Conservation (phyloP, 345 rosid genomes). For the Pistacia atlantica region DNA sequence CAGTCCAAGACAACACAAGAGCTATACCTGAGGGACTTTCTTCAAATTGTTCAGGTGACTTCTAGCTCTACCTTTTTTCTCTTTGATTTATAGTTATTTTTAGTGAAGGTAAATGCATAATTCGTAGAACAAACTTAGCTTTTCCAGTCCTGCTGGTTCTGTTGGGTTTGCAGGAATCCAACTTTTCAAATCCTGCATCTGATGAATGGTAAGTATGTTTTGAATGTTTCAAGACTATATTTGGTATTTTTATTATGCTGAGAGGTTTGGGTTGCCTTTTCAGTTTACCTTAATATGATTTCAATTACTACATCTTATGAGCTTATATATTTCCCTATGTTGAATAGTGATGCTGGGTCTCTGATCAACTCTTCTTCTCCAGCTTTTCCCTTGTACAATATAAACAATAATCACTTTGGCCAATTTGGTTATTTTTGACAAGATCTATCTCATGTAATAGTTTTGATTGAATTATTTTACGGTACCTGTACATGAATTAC, state of each 20-base stretch:
- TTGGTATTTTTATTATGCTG: neutral
- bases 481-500: neutral
- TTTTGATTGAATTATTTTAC: neutral
- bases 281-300: neutral
- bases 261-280: neutral
- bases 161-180: neutral
- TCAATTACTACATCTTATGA: neutral
- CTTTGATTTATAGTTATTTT: conserved; percentile 27
- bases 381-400: neutral
- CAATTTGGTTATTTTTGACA: neutral
- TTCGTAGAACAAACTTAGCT: neutral
- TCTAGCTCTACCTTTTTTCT: conserved; percentile 10
- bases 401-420: neutral
- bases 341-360: neutral
- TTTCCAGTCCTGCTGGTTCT: neutral
- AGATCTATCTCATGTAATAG: neutral
- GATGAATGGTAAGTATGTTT: neutral
- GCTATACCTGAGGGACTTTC: conserved; percentile 79
- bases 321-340: neutral
- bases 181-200: neutral
- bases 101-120: conserved; percentile 1
- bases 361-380: neutral
- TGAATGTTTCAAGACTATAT: neutral
- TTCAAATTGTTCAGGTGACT: conserved; percentile 75
- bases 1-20: conserved; percentile 94